Evolutionary conservation across 1,139 yeast genomes (phyloP).

Genomic region (Hanseniaspora uvarum): DNA sequence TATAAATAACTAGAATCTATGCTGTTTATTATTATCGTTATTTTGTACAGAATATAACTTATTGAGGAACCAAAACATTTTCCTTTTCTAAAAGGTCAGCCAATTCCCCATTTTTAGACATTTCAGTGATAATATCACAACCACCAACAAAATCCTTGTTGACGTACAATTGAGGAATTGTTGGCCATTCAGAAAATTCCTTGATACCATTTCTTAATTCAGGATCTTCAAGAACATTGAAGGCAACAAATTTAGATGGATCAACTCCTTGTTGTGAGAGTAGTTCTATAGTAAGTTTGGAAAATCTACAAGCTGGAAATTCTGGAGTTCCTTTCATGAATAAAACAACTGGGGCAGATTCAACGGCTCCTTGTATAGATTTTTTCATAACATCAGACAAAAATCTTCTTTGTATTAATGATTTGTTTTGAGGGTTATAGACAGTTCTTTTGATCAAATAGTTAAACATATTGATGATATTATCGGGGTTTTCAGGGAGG

Average conservation of each 20-base stretch:
- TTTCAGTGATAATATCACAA: conserved; percentile 83
- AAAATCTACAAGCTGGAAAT: conserved; percentile 95
- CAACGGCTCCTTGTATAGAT: conserved; percentile 78
- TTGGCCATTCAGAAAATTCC: conserved; percentile 81
- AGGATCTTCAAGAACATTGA: conserved; percentile 87
- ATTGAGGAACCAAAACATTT: conserved; percentile 71
- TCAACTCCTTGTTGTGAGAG: conserved; percentile 96
- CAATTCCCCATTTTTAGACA: conserved; percentile 90
- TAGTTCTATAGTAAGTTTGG: conserved; percentile 85
- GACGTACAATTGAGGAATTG: conserved; percentile 50
- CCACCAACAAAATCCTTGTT: conserved; percentile 87
- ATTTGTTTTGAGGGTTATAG: background rate
- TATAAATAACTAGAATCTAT: background rate
- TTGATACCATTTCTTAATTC: conserved; percentile 88
- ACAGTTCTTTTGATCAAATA: background rate
- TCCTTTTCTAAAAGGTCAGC: conserved; percentile 72
- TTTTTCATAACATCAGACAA: conserved; percentile 67
- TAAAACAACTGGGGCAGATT: conserved; percentile 83
- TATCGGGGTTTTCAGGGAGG: background rate
- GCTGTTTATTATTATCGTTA: background rate
- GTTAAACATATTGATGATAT: background rate
- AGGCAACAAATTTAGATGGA: conserved; percentile 92
- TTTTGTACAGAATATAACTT: conserved; percentile 23
- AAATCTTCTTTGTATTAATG: conserved; percentile 36
- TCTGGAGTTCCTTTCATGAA: conserved; percentile 98